Evolutionary conservation across 108 stramenopile species (phyloP).

Genomic region (Parmales sp.): DNA sequence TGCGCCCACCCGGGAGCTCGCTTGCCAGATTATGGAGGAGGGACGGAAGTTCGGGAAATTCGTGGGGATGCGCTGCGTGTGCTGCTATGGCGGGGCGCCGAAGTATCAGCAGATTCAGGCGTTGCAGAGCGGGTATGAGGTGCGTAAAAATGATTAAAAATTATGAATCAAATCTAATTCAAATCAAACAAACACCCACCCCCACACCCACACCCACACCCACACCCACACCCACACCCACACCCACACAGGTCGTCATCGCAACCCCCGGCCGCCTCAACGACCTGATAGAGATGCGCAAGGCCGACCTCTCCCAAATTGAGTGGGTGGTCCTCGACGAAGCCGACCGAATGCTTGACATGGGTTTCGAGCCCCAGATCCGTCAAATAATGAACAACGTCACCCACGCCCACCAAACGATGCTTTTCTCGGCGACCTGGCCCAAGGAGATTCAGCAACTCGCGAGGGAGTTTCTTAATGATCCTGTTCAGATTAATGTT

Average conservation of each 20-base stretch:
- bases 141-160: no score
- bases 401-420: constrained; percentile 65
- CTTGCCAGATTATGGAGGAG: constrained; percentile 93
- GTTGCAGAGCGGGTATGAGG: constrained; percentile 70
- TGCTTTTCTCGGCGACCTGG: constrained; percentile 98
- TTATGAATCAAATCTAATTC: no score
- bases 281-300: constrained; percentile 89
- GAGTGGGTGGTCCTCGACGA: constrained; percentile 93
- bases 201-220: no score
- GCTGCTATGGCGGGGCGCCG: constrained; percentile 91
- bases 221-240: no score
- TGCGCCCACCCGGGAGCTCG: constrained; percentile 97
- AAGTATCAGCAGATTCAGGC: constrained; percentile 83
- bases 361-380: constrained; percentile 99
- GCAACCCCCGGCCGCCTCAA: constrained; percentile 95
- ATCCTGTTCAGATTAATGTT: constrained; percentile 94
- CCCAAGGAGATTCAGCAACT: constrained; percentile 93
- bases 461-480: constrained; percentile 83
- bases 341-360: constrained; percentile 87
- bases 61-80: constrained; percentile 81
- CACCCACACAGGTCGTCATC: no score
- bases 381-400: constrained; percentile 81
- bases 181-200: no score
- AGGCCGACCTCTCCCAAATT: constrained; percentile 64
- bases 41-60: constrained; percentile 85